Base-by-base conservation (phyloP, 2,329 filamentous ascomycete species). In the Penicillium aurantiogriseum region DNA sequence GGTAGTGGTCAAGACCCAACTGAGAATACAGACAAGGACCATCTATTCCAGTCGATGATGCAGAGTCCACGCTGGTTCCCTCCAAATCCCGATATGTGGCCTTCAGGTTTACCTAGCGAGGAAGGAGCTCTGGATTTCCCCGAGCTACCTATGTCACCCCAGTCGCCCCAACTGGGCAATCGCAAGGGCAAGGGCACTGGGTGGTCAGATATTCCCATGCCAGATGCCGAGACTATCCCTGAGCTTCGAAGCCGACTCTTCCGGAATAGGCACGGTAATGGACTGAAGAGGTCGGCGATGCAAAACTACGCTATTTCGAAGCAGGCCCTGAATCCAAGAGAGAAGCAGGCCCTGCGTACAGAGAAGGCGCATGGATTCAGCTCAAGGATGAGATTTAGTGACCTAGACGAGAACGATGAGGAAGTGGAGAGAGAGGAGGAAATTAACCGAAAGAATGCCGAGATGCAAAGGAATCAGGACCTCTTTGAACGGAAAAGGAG, bases 41-140 rank as follows among this genome's bases (percentile, higher is more conserved):
- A 51, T 36, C 15, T 44, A 3, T 56, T 59, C 15, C 10, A 43
- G 6, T 58, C 56, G 2, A 53, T 61, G 38, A 33, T 50, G 19
- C 31, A 59, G 3, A 38, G 39, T 21, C 56, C 56, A 19, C 35
- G 25, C 39, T 52, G 43, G 38, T 31, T 61, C 6, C 23, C 25
- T 15, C 21, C 13, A 5, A n/a, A 21, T 23, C 23, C 51, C 2
- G 48, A 50, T 1, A 25, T 59, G 21, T 61, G 58, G 58, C 56
- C 51, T 4, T 38, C 53, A 2, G 58, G 56, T 27, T 15, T 29
- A 11, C 58, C 58, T n/a, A 13, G n/a, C 7, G 27, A 46, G 3
- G 52, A 56, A 25, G 58, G 56, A 13, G 56, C 48, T 45, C 44
- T 61, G 38, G 53, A 56, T 6, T 61, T 61, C 51, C 58, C 58